These are phyloP conservation scores for Microstegium vimineum DNA, from an alignment of 176 grass and related monocot genomes.

Conservation along the genomic window DNA sequence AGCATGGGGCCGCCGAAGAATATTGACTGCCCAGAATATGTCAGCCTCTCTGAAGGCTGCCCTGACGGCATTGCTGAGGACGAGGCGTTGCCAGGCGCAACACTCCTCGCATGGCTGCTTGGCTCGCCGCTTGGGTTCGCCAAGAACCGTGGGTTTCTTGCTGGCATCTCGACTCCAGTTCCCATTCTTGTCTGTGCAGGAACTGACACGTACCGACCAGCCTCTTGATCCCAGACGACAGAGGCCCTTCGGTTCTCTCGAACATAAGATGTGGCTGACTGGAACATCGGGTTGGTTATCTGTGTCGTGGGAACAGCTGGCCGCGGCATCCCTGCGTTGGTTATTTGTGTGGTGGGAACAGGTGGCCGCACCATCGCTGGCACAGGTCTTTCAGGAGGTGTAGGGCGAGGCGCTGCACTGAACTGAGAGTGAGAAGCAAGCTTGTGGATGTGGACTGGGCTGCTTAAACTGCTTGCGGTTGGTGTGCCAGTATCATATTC, in stretches of 20 bases:
- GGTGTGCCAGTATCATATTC: constrained; percentile 72
- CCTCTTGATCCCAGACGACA: constrained; percentile 97
- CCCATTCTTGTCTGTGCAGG: constrained; percentile 41
- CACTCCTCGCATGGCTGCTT: constrained; percentile 36
- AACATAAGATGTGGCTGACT: constrained; percentile 63
- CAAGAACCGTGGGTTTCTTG: constrained; percentile 42
- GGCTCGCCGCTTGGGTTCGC: constrained; percentile 50
- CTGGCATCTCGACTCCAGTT: constrained; percentile 20
- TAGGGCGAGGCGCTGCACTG: constrained; percentile 29
- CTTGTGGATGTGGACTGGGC: constrained; percentile 60
- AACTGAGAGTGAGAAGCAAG: constrained; percentile 30
- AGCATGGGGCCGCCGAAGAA: constrained; percentile 96
- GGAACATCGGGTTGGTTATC: constrained; percentile 78
- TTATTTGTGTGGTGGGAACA: constrained; percentile 47
- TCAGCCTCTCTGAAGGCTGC: constrained; percentile 57
- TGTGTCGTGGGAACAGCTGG: constrained; percentile 44
- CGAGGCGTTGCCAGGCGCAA: constrained; percentile 25
- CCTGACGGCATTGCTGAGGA: constrained; percentile 36
- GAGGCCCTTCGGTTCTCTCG: constrained; percentile 71
- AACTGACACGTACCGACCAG: constrained; percentile 85
- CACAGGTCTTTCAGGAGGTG: constrained; percentile 32
- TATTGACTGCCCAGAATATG: constrained; percentile 74
- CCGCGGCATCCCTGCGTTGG: neutral
- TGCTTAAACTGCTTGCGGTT: constrained; percentile 82
- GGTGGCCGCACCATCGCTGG: constrained; percentile 23